Evolutionary conservation across 139 green algal species (phyloP).

Genomic region (Gonium pectorale): DNA sequence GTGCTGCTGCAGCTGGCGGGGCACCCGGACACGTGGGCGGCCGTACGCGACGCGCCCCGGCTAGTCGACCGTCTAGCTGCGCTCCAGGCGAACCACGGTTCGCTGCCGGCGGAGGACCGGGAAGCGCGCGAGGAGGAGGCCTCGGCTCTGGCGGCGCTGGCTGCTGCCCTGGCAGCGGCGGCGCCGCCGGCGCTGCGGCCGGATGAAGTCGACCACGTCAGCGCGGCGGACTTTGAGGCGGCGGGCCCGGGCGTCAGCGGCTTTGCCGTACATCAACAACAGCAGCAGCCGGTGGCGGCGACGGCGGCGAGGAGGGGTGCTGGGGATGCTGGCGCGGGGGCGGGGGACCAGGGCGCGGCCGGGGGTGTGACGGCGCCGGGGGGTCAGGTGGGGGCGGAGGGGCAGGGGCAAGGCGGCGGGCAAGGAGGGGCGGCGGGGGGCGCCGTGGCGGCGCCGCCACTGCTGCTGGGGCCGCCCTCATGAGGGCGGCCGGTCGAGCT

Average conservation of each 20-base stretch:
- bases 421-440: no score
- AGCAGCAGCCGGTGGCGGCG: not conserved
- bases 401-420: not conserved
- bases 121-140: conserved; percentile 41
- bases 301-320: not conserved
- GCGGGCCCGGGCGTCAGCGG: not conserved
- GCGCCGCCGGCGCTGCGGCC: not conserved
- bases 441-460: not conserved
- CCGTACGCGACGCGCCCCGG: conserved; percentile 20
- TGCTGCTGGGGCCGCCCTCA: no score
- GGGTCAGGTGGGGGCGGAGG: not conserved
- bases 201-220: conserved; percentile 38
- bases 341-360: conserved; percentile 4
- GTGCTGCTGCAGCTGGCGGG: conserved; percentile 56
- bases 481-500: no score
- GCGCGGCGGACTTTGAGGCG: conserved; percentile 33
- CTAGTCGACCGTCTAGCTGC: conserved; percentile 48
- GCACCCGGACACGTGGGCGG: conserved; percentile 42
- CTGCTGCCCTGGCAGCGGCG: conserved; percentile 25
- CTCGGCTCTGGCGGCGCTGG: conserved; percentile 2
- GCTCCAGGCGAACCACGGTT: conserved; percentile 52
- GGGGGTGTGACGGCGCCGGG: not conserved
- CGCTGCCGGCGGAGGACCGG: conserved; percentile 42
- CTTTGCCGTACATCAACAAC: not conserved
- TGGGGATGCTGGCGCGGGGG: not conserved